Conservation (phyloP, 768 basidiomycete species). For the Boletellus ananiceps region DNA sequence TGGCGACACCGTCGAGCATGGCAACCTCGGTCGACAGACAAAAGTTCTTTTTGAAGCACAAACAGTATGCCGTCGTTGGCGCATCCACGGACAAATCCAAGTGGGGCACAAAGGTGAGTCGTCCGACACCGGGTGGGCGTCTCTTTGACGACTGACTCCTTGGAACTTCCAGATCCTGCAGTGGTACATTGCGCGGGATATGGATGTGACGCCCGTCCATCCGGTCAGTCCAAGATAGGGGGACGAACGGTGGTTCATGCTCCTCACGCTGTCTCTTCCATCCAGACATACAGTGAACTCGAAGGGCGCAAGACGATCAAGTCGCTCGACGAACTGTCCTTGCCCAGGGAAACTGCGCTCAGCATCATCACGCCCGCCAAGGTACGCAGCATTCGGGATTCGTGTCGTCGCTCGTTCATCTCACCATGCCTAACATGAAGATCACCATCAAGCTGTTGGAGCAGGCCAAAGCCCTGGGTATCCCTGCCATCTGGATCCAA, state of each 20-base stretch:
- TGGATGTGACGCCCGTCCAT: conserved; percentile 68
- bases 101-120: conserved; percentile 66
- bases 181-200: conserved; percentile 65
- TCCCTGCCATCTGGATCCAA: conserved; percentile 86
- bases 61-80: conserved; percentile 73
- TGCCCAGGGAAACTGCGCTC: conserved; percentile 63
- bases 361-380: conserved; percentile 77
- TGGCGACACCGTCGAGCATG: conserved; percentile 20
- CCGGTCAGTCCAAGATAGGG: conserved; percentile 43
- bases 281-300: conserved; percentile 64
- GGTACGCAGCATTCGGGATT: conserved; percentile 32
- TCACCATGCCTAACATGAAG: conserved; percentile 33
- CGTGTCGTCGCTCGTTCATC: not conserved
- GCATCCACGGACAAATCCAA: conserved; percentile 77
- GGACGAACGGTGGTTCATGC: too few relatives aligned
- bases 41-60: conserved; percentile 53
- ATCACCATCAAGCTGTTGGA: conserved; percentile 65
- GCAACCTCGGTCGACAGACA: conserved; percentile 39
- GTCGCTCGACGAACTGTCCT: conserved; percentile 51
- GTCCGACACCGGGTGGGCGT: not conserved
- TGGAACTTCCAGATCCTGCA: conserved; percentile 53
- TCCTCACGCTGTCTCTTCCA: conserved; percentile 25
- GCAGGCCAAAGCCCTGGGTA: conserved; percentile 59
- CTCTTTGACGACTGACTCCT: not conserved
- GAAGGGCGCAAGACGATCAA: conserved; percentile 58